phyloP scores from a whole-genome alignment of 2,329 filamentous ascomycete genomes.

The Seiridium cupressi region DNA sequence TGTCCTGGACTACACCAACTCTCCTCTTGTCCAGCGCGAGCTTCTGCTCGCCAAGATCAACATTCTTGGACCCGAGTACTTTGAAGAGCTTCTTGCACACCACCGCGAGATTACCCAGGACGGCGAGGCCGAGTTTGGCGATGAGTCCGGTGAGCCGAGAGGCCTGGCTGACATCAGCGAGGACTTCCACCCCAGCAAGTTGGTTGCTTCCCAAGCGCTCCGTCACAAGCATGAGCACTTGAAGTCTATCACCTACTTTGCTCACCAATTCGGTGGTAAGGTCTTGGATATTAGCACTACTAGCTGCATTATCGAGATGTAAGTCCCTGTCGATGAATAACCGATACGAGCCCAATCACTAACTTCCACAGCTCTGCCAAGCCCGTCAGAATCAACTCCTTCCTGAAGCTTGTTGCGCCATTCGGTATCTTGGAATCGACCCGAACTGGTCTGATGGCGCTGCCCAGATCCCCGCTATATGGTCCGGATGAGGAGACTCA shows the following conservation, averaged over 20 bases:
- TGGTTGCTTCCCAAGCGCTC: constrained; percentile 84
- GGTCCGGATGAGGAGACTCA: constrained; percentile 66
- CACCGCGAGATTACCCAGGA: constrained; percentile 78
- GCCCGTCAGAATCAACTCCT: constrained; percentile 89
- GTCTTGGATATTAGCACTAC: constrained; percentile 96
- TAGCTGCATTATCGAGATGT: constrained; percentile 98
- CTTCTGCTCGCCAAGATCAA: constrained; percentile 94
- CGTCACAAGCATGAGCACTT: constrained; percentile 97
- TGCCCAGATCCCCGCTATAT: constrained; percentile 87
- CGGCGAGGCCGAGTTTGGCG: constrained; percentile 40
- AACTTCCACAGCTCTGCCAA: constrained; percentile 72
- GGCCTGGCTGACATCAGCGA: constrained; percentile 46
- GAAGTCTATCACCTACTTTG: constrained; percentile 91
- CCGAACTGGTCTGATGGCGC: constrained; percentile 92
- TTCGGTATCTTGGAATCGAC: constrained; percentile 97
- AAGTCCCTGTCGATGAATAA: constrained; percentile 38
- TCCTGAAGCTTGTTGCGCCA: constrained; percentile 90
- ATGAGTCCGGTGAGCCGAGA: constrained; percentile 31
- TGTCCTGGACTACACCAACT: constrained; percentile 90
- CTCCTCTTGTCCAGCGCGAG: constrained; percentile 93
- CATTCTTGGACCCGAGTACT: constrained; percentile 95
- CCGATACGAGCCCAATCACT: neutral
- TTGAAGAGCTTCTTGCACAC: constrained; percentile 92
- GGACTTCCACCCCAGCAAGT: constrained; percentile 87
- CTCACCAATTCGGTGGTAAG: constrained; percentile 97